These are phyloP conservation scores for Leishmania braziliensis DNA, from an alignment of 208 protist genomes.

Conservation along the genomic window DNA sequence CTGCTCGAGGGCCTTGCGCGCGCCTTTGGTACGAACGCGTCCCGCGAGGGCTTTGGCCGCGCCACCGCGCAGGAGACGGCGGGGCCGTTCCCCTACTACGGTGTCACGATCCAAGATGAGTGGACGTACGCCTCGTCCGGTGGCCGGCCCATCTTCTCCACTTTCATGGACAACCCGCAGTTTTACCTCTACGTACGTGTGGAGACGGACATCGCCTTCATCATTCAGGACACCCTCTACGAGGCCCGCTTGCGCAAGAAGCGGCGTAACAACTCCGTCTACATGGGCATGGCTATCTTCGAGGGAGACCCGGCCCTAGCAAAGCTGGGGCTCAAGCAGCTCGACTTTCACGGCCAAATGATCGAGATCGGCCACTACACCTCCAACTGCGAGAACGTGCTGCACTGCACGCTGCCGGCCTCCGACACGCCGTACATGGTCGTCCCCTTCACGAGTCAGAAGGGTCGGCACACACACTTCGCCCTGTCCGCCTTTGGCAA, in stretches of 20 bases:
- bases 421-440: slow-evolving; percentile 87
- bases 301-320: slow-evolving; percentile 73
- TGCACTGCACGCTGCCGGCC: slow-evolving; percentile 79
- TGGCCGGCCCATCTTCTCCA: slow-evolving; percentile 86
- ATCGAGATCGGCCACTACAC: slow-evolving; percentile 88
- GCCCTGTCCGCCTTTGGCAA: slow-evolving; percentile 87
- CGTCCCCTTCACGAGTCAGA: slow-evolving; percentile 89
- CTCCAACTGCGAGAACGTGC: slow-evolving; percentile 91
- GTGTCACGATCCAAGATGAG: slow-evolving; percentile 84
- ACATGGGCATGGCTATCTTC: slow-evolving; percentile 92
- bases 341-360: slow-evolving; percentile 91
- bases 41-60: slow-evolving; percentile 80
- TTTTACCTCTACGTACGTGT: slow-evolving; percentile 80
- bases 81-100: slow-evolving; percentile 84
- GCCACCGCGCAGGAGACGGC: slow-evolving; percentile 79
- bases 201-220: slow-evolving; percentile 78
- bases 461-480: slow-evolving; percentile 78
- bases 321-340: slow-evolving; percentile 84
- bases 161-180: slow-evolving; percentile 94
- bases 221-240: slow-evolving; percentile 90
- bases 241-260: slow-evolving; percentile 88
- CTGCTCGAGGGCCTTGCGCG: slow-evolving; percentile 89
- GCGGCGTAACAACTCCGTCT: slow-evolving; percentile 87
- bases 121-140: slow-evolving; percentile 79
- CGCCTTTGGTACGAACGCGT: slow-evolving; percentile 84